Evolutionary conservation across 2,329 filamentous ascomycete species (phyloP), one percentile per base, ranked within the genome.

Genomic region (Clonostachys chloroleuca): DNA sequence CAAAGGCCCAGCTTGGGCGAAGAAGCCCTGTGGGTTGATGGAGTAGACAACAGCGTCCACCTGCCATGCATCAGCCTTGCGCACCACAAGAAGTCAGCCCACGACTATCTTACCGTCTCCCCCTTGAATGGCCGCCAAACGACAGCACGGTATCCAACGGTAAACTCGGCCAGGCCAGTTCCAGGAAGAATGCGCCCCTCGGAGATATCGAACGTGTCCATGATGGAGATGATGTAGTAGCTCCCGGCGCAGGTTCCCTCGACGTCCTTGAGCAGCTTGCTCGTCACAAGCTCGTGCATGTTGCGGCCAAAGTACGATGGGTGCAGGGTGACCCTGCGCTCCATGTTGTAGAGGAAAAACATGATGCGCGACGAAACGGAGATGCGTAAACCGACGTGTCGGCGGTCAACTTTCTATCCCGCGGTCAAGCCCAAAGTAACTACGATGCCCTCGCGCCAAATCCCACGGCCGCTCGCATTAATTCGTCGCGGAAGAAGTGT

Each of bases 331-430:
- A 97, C 92, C 63, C 89, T 87, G 64, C 92, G 91, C 73, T 96
- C 91, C 69, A 97, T 86, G 64, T 96, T 92, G 71, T 96, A 90
- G 55, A 99, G 88, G 75, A 99, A 99, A 71, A 97, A 99, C 94
- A 99, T 99, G 58, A 53, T 72, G 68, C 53, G 46, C 47, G 35
- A 51, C 46, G 51, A 17, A 45, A 24, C 50, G 48, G 10, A 35
- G 3, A 14, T 30, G 24, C 24, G 24, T 30, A 30, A 30, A 30
- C 24, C 24, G 24, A 30, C 24, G 24, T 30, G 51, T 34, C 12
- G 18, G 40, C 40, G 16, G 24, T n/a, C 13, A 17, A 5, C 12
- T 13, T 18, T 40, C n/a, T 40, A 9, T 13, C 16, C 17, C 40
- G 16, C 40, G 40, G 40, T 18, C 12, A 42, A 17, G 16, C 18